Evolutionary conservation across 140 eudicot species (phyloP).

Genomic region (Ambrosia hybrid): DNA sequence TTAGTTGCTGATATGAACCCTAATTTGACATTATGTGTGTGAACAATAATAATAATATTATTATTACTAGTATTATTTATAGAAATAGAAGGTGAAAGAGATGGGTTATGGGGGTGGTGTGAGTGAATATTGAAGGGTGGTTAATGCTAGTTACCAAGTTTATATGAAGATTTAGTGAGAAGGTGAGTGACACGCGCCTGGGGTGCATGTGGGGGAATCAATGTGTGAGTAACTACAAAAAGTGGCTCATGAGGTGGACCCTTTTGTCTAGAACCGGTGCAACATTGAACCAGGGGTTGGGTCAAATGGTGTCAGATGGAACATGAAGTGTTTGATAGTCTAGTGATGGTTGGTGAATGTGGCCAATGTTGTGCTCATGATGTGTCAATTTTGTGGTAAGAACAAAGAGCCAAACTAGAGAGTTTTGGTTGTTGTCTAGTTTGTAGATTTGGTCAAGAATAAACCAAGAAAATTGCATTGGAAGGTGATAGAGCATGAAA

Average conservation of each 20-base stretch:
- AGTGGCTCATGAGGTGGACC: conserved; percentile 34
- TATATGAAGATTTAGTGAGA: conserved; percentile 16
- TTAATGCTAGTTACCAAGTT: conserved; percentile 17
- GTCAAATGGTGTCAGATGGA: conserved; percentile 26
- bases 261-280: not conserved
- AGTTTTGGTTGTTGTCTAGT: too few relatives aligned
- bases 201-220: conserved; percentile 25
- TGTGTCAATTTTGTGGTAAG: not conserved
- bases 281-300: not conserved
- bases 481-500: too few relatives aligned
- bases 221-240: conserved; percentile 22
- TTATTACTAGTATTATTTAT: too few relatives aligned
- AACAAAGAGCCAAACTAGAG: too few relatives aligned
- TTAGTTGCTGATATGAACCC: conserved; percentile 33
- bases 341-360: conserved; percentile 18
- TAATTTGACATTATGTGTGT: conserved; percentile 4
- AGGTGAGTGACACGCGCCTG: conserved; percentile 19
- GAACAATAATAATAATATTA: not conserved
- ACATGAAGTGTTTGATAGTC: conserved; percentile 13
- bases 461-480: too few relatives aligned
- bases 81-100: conserved; percentile 25
- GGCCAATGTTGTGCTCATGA: conserved; percentile 15
- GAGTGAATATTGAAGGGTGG: conserved; percentile 27
- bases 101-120: conserved; percentile 9
- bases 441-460: too few relatives aligned